These are phyloP conservation scores for Sugiyamaella pinicola DNA, from an alignment of 1,139 yeast genomes.

Conservation along the genomic window DNA sequence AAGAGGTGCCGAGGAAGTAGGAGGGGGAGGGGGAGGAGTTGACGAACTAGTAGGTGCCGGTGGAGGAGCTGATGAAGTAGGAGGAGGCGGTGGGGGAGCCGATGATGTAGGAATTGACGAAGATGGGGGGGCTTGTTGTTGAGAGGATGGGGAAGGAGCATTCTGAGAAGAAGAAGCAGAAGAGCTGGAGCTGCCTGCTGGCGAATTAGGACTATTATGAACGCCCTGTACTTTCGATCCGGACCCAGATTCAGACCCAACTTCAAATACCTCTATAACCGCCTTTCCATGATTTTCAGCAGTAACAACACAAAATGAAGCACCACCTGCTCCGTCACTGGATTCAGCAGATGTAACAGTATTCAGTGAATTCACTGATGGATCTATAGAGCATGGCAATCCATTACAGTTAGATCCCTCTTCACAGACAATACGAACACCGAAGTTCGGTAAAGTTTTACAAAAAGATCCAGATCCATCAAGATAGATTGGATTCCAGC, in stretches of 20 bases:
- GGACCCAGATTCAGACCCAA: conserved; percentile 26
- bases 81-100: conserved; percentile 38
- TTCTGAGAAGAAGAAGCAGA: conserved; percentile 37
- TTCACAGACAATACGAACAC: conserved; percentile 73
- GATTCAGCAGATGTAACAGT: conserved; percentile 47
- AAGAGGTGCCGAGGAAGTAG: conserved; percentile 22
- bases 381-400: conserved; percentile 77
- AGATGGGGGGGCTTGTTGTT: conserved; percentile 6
- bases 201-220: not conserved
- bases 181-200: conserved; percentile 4
- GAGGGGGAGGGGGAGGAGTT: conserved; percentile 14
- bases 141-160: conserved; percentile 20
- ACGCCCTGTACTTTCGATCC: conserved; percentile 10
- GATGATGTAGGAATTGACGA: conserved; percentile 13
- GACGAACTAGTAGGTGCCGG: conserved; percentile 16
- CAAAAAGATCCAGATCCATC: conserved; percentile 59
- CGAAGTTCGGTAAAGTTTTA: conserved; percentile 61
- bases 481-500: conserved; percentile 86
- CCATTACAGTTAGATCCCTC: conserved; percentile 71
- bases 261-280: conserved; percentile 67
- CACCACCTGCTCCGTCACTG: conserved; percentile 62
- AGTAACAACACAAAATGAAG: conserved; percentile 79
- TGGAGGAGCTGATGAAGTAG: conserved; percentile 16
- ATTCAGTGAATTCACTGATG: conserved; percentile 60
- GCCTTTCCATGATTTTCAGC: conserved; percentile 67